Base-by-base conservation (phyloP, 768 basidiomycete species). In the Glaciozyma martinii region DNA sequence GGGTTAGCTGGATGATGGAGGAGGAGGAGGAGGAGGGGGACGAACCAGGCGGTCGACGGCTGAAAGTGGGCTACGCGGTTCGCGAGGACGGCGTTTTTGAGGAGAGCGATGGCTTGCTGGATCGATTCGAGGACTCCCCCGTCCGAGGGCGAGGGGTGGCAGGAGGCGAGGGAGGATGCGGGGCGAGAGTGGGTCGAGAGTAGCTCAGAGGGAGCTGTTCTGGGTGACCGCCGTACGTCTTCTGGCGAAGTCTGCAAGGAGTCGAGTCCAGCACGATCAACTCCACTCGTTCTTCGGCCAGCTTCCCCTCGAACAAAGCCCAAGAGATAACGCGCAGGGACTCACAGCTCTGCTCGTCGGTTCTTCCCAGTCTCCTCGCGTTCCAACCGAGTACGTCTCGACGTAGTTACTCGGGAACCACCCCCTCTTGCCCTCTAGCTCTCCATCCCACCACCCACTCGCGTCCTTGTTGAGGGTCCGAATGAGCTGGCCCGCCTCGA, bases 371-470 rank as follows among this genome's bases (percentile, higher is more conserved):
- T 47, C 46, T 12, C 21, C 21, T 25, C 46, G 7, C 10, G 49
- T n/a, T 5, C 23, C 49, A 3, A 50, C 49, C 5, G 25, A 23
- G 21, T 47, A 50, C 13, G 74, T 71, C 43, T 73, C 67, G n/a
- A 79, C 78, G 66, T 95, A 98, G 77, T 98, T 99, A 73, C 90
- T 92, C 25, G 95, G 95, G 77, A 98, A 98, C 95, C 95, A 99
- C 18, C 95, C 95, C 21, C 66, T 62, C 44, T 58, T 62, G 3
- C 85, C 88, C 43, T 90, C 88, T 23, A 94, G 76, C 77, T 98
- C 91, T 15, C 95, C 95, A 74, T 99, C 93, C 94, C 94, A 98
- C 95, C 95, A 98, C 0, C 95, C 95, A 71, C 86, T 89, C 5
- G 80, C 66, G 78, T 97, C 90, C 68, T 85, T 82, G 73, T 90